These are phyloP conservation scores for Akebia trifoliata DNA, from an alignment of 164 flowering plant genomes.

Conservation along the genomic window DNA sequence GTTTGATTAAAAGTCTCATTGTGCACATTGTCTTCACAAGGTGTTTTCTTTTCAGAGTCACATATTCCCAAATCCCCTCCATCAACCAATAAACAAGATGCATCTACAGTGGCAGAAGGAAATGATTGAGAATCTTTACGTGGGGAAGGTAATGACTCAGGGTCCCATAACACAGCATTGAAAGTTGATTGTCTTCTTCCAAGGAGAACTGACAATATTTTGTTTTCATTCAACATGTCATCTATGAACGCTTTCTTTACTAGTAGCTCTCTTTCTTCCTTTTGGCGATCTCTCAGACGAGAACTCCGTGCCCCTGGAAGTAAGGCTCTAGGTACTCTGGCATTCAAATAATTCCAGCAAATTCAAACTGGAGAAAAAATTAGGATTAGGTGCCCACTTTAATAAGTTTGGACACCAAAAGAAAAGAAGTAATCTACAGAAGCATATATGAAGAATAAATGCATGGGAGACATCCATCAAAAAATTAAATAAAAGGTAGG, in stretches of 20 bases:
- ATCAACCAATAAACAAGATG: conserved; percentile 11
- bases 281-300: conserved; percentile 79
- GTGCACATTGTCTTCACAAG: conserved; percentile 13
- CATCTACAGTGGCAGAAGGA: conserved; percentile 11
- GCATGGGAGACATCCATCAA: not conserved
- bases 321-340: conserved; percentile 81
- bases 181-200: conserved; percentile 37
- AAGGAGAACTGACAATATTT: conserved; percentile 42
- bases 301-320: conserved; percentile 90
- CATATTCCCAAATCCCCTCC: not conserved
- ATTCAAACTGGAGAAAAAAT: conserved; percentile 23
- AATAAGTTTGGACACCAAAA: conserved; percentile 20
- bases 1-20: conserved; percentile 23
- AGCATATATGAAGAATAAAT: too few relatives aligned
- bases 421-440: conserved; percentile 2
- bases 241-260: conserved; percentile 86
- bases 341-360: conserved; percentile 31
- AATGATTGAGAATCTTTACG: conserved; percentile 29
- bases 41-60: not conserved
- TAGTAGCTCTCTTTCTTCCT: conserved; percentile 74
- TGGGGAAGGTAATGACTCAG: conserved; percentile 55
- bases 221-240: conserved; percentile 64
- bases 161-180: conserved; percentile 69
- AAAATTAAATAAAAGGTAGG: conserved; percentile 3
- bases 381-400: conserved; percentile 24